These are phyloP conservation scores for Pseudoturritis turrita DNA, from an alignment of 345 rosid species.

Conservation along the genomic window DNA sequence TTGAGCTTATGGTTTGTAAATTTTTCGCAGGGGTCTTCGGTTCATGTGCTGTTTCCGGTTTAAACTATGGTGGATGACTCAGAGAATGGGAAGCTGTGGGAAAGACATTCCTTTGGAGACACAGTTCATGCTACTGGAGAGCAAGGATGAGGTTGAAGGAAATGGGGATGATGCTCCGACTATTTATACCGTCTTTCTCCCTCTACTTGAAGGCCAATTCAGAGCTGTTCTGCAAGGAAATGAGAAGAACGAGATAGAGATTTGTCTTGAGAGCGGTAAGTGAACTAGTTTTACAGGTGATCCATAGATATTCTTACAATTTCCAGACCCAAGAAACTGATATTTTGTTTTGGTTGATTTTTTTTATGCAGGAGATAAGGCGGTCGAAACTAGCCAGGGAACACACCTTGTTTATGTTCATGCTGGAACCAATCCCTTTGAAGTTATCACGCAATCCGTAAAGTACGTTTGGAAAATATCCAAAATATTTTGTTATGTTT, in stretches of 20 bases:
- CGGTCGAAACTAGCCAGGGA: slow-evolving; percentile 85
- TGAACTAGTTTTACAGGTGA: slow-evolving; percentile 21
- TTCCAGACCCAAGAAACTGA: slow-evolving; percentile 10
- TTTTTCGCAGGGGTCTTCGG: slow-evolving; percentile 63
- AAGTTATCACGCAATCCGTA: slow-evolving; percentile 87
- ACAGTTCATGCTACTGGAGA: slow-evolving; percentile 87
- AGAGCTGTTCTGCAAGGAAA: slow-evolving; percentile 94
- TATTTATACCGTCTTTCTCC: slow-evolving; percentile 83
- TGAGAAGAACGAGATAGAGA: slow-evolving; percentile 74
- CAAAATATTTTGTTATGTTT: neutral
- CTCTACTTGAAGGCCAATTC: slow-evolving; percentile 94
- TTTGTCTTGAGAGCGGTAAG: slow-evolving; percentile 97
- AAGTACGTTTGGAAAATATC: slow-evolving; percentile 43
- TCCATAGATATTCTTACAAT: neutral
- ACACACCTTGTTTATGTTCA: slow-evolving; percentile 83
- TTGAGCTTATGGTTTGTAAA: slow-evolving; percentile 1
- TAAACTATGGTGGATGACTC: slow-evolving; percentile 99
- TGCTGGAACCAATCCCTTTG: slow-evolving; percentile 95
- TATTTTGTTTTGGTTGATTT: slow-evolving; percentile 30
- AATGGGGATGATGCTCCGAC: slow-evolving; percentile 49
- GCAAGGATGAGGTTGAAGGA: slow-evolving; percentile 52
- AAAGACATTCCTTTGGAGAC: slow-evolving; percentile 96
- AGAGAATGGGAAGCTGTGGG: slow-evolving; percentile 89
- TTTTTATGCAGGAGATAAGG: slow-evolving; percentile 85
- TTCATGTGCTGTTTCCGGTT: slow-evolving; percentile 90